These are phyloP conservation scores for Leucogyrophana mollusca DNA, from an alignment of 768 basidiomycete species.

Conservation along the genomic window DNA sequence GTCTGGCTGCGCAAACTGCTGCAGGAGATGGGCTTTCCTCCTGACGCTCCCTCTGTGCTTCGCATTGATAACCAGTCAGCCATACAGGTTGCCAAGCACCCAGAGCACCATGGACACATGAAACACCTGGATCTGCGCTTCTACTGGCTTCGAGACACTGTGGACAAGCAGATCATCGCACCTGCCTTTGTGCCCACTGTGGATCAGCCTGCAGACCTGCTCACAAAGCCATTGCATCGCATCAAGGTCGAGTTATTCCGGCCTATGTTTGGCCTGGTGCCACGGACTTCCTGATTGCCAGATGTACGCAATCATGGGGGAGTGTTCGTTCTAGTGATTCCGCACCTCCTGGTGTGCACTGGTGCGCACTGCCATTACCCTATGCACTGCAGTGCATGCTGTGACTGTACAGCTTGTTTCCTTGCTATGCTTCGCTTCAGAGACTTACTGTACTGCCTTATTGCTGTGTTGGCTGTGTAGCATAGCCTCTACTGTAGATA, in stretches of 20 bases:
- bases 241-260: constrained; percentile 22
- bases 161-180: constrained; percentile 2
- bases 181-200: constrained; percentile 15
- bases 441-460: too few species aligned
- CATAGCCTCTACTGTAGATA: too few species aligned
- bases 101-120: constrained; percentile 19
- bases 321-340: too few species aligned
- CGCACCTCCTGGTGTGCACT: too few species aligned
- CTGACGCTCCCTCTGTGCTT: constrained; percentile 5
- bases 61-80: constrained; percentile 12
- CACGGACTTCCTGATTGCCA: too few species aligned
- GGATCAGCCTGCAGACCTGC: constrained; percentile 23
- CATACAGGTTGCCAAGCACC: constrained; percentile 13
- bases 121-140: constrained; percentile 23
- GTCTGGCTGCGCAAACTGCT: constrained; percentile 28
- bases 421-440: too few species aligned
- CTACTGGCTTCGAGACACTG: constrained; percentile 4
- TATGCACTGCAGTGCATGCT: too few species aligned
- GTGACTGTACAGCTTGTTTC: too few species aligned
- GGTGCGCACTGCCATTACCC: too few species aligned
- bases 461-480: too few species aligned
- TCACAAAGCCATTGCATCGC: constrained; percentile 29
- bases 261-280: too few species aligned
- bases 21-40: constrained; percentile 15
- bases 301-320: too few species aligned